phyloP scores from a whole-genome alignment of 768 basidiomycete genomes.

The Rubroboletus satanas region DNA sequence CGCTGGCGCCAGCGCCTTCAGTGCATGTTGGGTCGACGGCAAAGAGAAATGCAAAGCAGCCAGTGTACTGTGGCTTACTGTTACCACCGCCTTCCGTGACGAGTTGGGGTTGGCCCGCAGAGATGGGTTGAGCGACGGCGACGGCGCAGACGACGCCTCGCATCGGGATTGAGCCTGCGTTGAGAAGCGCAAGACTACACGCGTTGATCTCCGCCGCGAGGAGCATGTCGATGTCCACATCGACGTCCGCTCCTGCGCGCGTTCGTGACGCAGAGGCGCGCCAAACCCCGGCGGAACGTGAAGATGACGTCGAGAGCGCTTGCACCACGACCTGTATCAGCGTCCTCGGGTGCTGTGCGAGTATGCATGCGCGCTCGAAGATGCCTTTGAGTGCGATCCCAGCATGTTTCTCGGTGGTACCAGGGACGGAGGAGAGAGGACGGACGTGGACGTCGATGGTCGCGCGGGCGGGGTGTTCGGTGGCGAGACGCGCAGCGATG shows the following conservation, averaged over 20 bases:
- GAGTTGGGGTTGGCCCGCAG: slow-evolving; percentile 24
- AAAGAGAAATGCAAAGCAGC: slow-evolving; percentile 70
- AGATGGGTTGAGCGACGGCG: slow-evolving; percentile 42
- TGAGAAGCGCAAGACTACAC: slow-evolving; percentile 61
- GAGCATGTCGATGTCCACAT: slow-evolving; percentile 40
- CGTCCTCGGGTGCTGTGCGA: slow-evolving; percentile 65
- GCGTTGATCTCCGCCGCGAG: slow-evolving; percentile 71
- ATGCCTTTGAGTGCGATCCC: slow-evolving; percentile 51
- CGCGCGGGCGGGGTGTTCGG: slow-evolving; percentile 68
- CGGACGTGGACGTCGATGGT: slow-evolving; percentile 73
- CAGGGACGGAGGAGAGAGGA: slow-evolving; percentile 65
- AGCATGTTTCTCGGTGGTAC: slow-evolving; percentile 62
- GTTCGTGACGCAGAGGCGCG: neutral
- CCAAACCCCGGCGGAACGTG: neutral
- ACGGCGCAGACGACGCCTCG: slow-evolving; percentile 70
- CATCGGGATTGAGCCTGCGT: slow-evolving; percentile 70
- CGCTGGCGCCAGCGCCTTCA: neutral
- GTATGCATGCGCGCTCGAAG: slow-evolving; percentile 59
- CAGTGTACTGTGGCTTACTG: slow-evolving; percentile 39
- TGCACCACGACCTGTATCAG: slow-evolving; percentile 79
- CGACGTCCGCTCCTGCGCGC: fast-evolving
- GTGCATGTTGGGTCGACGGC: slow-evolving; percentile 7
- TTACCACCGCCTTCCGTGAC: slow-evolving; percentile 40
- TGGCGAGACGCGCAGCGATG: slow-evolving; percentile 65
- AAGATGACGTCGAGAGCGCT: slow-evolving; percentile 35